Evolutionary conservation across 1,139 yeast species (phyloP), one percentile per base, ranked within the genome.

Genomic region (Pichia sp.): DNA sequence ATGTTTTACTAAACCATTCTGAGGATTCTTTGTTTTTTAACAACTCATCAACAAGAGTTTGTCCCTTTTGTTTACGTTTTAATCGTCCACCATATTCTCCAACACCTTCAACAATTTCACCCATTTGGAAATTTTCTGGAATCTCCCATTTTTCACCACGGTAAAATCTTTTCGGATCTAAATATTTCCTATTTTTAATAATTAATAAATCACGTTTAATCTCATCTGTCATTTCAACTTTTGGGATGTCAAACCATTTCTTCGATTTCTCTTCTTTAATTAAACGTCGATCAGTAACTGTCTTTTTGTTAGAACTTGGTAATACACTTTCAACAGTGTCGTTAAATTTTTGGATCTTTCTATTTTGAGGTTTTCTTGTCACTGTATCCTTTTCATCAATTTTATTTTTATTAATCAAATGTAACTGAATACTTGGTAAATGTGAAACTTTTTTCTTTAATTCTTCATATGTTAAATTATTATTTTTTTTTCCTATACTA

Each of bases 101-200:
- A 52, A 82, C 79, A 39, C 90, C 94, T 57, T 85, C 94, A 23
- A 90, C 65, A 32, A 92, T 77, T 0, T 97, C 89, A 11, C 98
- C 98, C 60, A 86, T 76, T 52, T 90, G 94, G 63, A 92, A 89
- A 53, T 72, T 78, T 58, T 86, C 87, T 23, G 96, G 95, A 6
- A 77, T 71, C 45, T 74, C 74, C 83, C 95, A 86, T 51, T 80
- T 82, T 48, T 85, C 94, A 63, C 87, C 87, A 66, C 86, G 87
- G 66, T 92, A 92, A 66, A 89, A 96, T 58, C 97, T 78, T 65
- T 92, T 92, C 5, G 97, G 97, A 61, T 92, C 98, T 52, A 92
- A 73, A 22, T 92, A 96, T 51, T 84, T 82, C 65, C 98, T 80
- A 69, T 90, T 87, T 59, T 87, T 82, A 47, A 92, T 72, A 30